Evolutionary conservation across 768 basidiomycete genomes (phyloP), one percentile per base, ranked within the genome.

Genomic region (Hericium coralloides): DNA sequence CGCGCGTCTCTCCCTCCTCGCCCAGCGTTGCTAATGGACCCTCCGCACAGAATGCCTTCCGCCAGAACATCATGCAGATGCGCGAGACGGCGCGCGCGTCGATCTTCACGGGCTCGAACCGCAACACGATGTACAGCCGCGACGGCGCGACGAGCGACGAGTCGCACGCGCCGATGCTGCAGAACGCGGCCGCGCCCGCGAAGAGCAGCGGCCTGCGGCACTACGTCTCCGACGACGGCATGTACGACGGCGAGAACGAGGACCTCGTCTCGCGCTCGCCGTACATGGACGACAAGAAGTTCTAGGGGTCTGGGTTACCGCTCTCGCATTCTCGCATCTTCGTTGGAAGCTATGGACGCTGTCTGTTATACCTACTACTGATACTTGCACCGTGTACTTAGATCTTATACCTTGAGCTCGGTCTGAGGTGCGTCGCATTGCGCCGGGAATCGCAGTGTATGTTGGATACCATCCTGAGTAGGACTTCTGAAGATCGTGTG

Each of bases 61-160:
- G 87, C 62, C 84, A 88, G 71, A 88, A 87, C 66, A 79, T 92
- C 53, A 66, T 85, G 66, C 83, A 87, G 65, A 88, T 91, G 87
- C 79, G 85, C 57, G 85, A 88, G 64, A 82, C 82, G 5, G 85
- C 86, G 20, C 80, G 84, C 43, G 74, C 79, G 58, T 89, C 85
- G 15, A 77, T 88, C 69, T 85, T 60, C 80, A 81, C 18, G 55
- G 62, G 45, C 57, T 55, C 72, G 58, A 81, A 78, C 62, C 71
- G 74, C 47, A 75, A 78, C 47, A 79, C 74, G 60, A 77, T 74
- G 12, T 67, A 80, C 66, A 79, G 74, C 61, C 74, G 76, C 38
- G 2, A 56, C 31, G 22, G 43, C 41, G 20, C 8, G 8, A 58
- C 65, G 53, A 75, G 79, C 23, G 84, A 85, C 58, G 87, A 86